Evolutionary conservation across 2,329 filamentous ascomycete genomes (phyloP).

Genomic region (Clonostachys byssicola): DNA sequence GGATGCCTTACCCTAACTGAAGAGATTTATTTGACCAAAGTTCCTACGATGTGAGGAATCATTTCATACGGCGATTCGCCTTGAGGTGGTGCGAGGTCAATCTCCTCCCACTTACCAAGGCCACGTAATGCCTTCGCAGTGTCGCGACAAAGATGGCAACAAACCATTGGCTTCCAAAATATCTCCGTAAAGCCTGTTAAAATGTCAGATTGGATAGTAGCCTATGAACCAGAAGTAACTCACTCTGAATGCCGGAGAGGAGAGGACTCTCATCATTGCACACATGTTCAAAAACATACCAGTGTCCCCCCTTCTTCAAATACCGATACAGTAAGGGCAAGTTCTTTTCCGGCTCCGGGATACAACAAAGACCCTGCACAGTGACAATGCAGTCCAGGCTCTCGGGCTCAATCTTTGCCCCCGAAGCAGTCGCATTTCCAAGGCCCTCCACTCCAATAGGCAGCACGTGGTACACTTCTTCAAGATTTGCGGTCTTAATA

Average conservation of each 20-base stretch:
- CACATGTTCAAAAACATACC: slow-evolving; percentile 63
- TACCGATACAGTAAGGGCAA: slow-evolving; percentile 50
- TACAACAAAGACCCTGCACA: slow-evolving; percentile 59
- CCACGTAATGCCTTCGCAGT: slow-evolving; percentile 39
- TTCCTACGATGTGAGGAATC: slow-evolving; percentile 45
- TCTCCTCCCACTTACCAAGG: slow-evolving; percentile 43
- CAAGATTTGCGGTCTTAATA: slow-evolving; percentile 46
- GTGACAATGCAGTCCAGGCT: slow-evolving; percentile 57
- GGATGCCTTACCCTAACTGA: too few species aligned
- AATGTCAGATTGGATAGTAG: not conserved
- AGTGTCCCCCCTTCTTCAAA: slow-evolving; percentile 56
- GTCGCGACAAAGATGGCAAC: slow-evolving; percentile 44
- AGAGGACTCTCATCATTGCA: slow-evolving; percentile 27
- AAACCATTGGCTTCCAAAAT: slow-evolving; percentile 49
- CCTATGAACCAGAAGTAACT: slow-evolving; percentile 14
- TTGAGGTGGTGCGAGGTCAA: slow-evolving; percentile 38
- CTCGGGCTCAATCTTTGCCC: slow-evolving; percentile 34
- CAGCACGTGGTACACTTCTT: slow-evolving; percentile 55
- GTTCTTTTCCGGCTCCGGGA: slow-evolving; percentile 54
- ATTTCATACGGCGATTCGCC: slow-evolving; percentile 34
- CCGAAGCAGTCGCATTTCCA: slow-evolving; percentile 12
- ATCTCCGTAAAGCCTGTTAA: slow-evolving; percentile 41
- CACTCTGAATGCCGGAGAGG: slow-evolving; percentile 45
- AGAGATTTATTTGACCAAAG: slow-evolving; percentile 37
- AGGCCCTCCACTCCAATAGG: slow-evolving; percentile 60